Base-by-base conservation (phyloP, 352 stramenopile genomes). In the Pythium periplocum region DNA sequence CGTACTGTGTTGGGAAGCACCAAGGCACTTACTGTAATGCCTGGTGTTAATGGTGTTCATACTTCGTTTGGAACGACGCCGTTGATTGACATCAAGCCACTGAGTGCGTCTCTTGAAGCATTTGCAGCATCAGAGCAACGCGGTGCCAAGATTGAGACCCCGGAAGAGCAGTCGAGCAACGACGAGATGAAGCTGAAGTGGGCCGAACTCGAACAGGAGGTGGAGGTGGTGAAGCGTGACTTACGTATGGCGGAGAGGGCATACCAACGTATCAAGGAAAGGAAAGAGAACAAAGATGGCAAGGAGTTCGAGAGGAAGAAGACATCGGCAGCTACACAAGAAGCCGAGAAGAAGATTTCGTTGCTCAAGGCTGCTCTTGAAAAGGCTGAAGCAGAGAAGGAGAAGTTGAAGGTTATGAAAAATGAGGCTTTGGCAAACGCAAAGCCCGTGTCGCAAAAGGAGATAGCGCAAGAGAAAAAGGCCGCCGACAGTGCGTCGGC, bases 41-140 rank as follows among this genome's bases (percentile, higher is more conserved):
- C 73, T n/a, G 71, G 64, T 3, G 32, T 72, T 6, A 85, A 85
- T 42, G 69, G 74, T 34, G 70, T 78, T 10, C 69, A 85, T 59
- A 85, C 74, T 0, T 69, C 71, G 12, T 83, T 85, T 45, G 74
- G 74, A 6, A 81, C 74, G 7, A 85, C 74, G 10, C 67, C 74
- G 1, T 46, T 85, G n/a, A 70, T 85, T 12, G 74, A 83, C 38
- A 65, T 85, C 9, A 78, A 80, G 50, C 53, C 71, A 1, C 39
- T 79, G 4, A 69, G 61, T 51, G 67, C 59, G 9, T 66, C 69
- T 0, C 47, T 83, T 9, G 57, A 75, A 51, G 58, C 78, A 0
- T 79, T 73, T 17, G 26, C 48, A 0, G 62, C 69, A 45, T 9
- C 49, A 33, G 55, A 78, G 42, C 66, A 63, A 12, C 33, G 11